These are phyloP conservation scores for Colletotrichum sp. DNA, from an alignment of 2,329 filamentous ascomycete genomes.

Conservation along the genomic window DNA sequence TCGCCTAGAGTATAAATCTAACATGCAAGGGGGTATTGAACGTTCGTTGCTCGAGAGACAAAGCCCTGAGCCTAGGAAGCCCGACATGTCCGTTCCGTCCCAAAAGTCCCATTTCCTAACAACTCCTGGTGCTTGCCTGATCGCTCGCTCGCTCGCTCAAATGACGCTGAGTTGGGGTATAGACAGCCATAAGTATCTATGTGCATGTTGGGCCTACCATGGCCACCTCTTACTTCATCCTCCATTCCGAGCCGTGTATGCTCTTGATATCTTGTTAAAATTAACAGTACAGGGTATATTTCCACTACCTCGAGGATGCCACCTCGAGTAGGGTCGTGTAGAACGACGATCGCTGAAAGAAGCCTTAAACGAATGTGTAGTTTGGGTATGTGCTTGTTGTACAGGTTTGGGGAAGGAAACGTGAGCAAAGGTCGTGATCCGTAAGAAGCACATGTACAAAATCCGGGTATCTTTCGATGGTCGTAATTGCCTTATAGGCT, in stretches of 20 bases:
- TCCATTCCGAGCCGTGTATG: background rate
- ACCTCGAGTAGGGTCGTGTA: background rate
- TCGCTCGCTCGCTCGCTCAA: constrained; percentile 19
- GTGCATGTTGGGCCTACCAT: constrained; percentile 2
- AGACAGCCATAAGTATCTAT: constrained; percentile 13
- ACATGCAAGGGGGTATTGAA: constrained; percentile 21
- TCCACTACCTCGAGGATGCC: background rate
- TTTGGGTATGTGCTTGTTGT: constrained; percentile 6
- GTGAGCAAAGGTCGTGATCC: constrained; percentile 9
- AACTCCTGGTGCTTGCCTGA: constrained; percentile 10
- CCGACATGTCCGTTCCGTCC: background rate
- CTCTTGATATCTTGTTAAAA: constrained; percentile 1
- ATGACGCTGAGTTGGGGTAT: constrained; percentile 21
- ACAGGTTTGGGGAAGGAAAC: constrained; percentile 11
- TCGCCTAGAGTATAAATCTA: constrained; percentile 5
- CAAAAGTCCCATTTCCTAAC: background rate
- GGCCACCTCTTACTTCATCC: background rate
- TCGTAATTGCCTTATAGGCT: background rate
- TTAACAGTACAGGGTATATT: constrained; percentile 20
- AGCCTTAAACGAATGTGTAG: background rate
- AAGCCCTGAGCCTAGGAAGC: background rate
- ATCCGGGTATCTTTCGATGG: background rate
- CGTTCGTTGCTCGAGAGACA: background rate
- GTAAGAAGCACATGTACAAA: constrained; percentile 4
- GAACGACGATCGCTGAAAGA: background rate